A percentile compares a stretch with the other conserved stretches of the same genome.
Evolutionary conservation across 164 flowering plant species (phyloP).

Genomic region (Sedum album): DNA sequence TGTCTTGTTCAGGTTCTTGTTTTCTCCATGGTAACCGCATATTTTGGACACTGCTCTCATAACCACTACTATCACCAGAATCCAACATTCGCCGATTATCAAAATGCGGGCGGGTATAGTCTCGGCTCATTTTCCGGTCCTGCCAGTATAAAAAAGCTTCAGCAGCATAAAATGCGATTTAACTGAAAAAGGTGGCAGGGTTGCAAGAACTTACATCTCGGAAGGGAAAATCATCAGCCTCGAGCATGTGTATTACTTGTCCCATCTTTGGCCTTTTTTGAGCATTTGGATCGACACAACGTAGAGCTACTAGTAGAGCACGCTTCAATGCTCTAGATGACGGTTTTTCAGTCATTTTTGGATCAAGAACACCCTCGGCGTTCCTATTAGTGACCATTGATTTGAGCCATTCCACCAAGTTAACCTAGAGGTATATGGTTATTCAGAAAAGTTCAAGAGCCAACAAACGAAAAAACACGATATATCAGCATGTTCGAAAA

Average conservation of each 20-base stretch:
- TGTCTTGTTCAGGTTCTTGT: constrained; percentile 28
- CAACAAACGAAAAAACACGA: not conserved
- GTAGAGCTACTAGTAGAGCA: constrained; percentile 59
- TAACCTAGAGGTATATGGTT: constrained; percentile 37
- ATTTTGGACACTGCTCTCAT: constrained; percentile 47
- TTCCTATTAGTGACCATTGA: constrained; percentile 61
- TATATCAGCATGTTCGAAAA: not conserved
- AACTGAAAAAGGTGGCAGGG: not conserved
- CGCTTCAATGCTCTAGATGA: constrained; percentile 73
- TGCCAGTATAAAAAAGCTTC: constrained; percentile 12
- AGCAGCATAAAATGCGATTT: no score
- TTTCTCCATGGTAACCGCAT: constrained; percentile 33
- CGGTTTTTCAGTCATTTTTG: constrained; percentile 59
- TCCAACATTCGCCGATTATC: constrained; percentile 31
- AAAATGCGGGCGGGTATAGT: constrained; percentile 29
- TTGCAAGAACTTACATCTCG: constrained; percentile 45
- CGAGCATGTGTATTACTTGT: constrained; percentile 84
- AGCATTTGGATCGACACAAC: constrained; percentile 76
- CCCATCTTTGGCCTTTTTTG: constrained; percentile 90
- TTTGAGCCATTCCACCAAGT: constrained; percentile 81
- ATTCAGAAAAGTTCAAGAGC: not conserved
- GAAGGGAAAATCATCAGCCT: constrained; percentile 74
- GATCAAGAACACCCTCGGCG: constrained; percentile 71
- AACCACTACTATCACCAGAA: constrained; percentile 74
- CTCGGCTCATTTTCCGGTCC: constrained; percentile 50